A percentile compares a stretch with the other conserved stretches of the same genome.
Evolutionary conservation across 768 basidiomycete species (phyloP).

Genomic region (Trametes punicea): DNA sequence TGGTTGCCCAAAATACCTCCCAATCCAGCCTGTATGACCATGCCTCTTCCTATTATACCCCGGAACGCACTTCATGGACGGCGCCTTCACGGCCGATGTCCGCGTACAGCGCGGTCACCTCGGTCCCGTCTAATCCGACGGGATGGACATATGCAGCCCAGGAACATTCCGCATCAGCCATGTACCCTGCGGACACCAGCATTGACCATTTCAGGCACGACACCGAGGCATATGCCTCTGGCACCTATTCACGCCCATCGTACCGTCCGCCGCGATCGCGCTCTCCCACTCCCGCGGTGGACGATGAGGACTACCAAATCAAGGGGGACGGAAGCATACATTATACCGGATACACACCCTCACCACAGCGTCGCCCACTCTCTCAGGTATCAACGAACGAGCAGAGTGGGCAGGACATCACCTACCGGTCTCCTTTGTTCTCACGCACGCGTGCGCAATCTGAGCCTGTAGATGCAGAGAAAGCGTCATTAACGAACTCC

Average conservation of each 20-base stretch:
- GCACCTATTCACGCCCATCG: slow-evolving; percentile 46
- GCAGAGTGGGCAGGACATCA: slow-evolving; percentile 6
- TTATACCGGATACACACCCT: slow-evolving; percentile 37
- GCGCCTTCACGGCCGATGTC: slow-evolving; percentile 18
- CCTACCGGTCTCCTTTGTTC: neutral
- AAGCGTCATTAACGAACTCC: slow-evolving; percentile 15
- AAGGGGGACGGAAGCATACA: slow-evolving; percentile 55
- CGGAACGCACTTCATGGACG: slow-evolving; percentile 9
- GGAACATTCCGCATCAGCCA: slow-evolving; percentile 10
- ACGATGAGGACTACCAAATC: slow-evolving; percentile 70
- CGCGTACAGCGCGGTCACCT: slow-evolving; percentile 18
- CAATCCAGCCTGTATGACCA: slow-evolving; percentile 11
- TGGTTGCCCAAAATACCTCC: slow-evolving; percentile 9
- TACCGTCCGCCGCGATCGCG: slow-evolving; percentile 60
- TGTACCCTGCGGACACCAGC: slow-evolving; percentile 26
- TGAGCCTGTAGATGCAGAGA: slow-evolving; percentile 17
- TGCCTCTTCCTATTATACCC: slow-evolving; percentile 7
- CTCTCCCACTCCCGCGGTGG: slow-evolving; percentile 71
- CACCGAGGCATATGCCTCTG: slow-evolving; percentile 67
- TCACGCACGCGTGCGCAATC: slow-evolving; percentile 12
- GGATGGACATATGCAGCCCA: slow-evolving; percentile 15
- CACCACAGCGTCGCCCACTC: slow-evolving; percentile 8
- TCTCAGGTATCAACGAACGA: slow-evolving; percentile 8
- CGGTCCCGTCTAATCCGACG: slow-evolving; percentile 9
- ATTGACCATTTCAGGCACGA: slow-evolving; percentile 65